phyloP scores from a whole-genome alignment of 305 asterid genomes.

The Fraxinus angustifolia region DNA sequence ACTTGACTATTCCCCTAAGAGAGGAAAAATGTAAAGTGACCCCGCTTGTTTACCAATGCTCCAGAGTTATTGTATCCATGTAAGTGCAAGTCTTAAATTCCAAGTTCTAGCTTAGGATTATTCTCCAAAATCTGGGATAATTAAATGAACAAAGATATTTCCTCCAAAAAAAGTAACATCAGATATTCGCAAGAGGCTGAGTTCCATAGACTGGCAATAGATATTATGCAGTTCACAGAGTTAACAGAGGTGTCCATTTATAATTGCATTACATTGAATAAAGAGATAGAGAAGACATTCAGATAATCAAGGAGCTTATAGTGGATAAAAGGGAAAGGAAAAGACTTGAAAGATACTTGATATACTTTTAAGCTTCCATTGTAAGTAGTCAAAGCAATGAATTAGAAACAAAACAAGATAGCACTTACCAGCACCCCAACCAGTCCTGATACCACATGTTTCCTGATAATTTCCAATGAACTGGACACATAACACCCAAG shows the following conservation, averaged over 20 bases:
- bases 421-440: slow-evolving; percentile 92
- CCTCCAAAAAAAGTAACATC: not conserved
- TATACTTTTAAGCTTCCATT: not conserved
- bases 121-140: not conserved
- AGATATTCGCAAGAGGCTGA: not conserved
- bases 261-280: not conserved
- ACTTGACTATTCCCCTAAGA: not conserved
- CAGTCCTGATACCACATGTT: slow-evolving; percentile 64
- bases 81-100: not conserved
- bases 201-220: not conserved
- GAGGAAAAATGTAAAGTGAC: not conserved
- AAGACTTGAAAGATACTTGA: not conserved
- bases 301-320: not conserved
- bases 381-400: not conserved
- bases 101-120: not conserved
- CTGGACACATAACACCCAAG: slow-evolving; percentile 42
- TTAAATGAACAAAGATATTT: not conserved
- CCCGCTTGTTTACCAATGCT: not conserved
- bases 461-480: slow-evolving; percentile 95
- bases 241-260: not conserved
- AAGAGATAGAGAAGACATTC: not conserved
- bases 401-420: not conserved
- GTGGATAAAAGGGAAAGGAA: not conserved
- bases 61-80: not conserved
- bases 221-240: not conserved